These are phyloP conservation scores for Pichia sp. DNA, from an alignment of 1,139 yeast genomes.

Conservation along the genomic window DNA sequence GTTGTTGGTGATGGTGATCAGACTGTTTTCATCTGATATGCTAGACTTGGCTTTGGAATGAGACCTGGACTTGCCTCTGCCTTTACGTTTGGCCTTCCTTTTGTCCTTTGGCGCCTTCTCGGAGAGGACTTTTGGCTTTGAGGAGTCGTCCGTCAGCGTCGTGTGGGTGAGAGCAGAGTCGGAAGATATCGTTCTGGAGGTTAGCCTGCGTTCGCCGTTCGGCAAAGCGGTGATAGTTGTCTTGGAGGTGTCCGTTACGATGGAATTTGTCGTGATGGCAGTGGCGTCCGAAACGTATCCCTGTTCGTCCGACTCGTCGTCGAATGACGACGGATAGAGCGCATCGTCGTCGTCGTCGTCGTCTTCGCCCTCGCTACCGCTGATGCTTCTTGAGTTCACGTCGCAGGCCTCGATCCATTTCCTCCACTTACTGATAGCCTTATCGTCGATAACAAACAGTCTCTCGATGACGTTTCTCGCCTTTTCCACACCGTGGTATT, in stretches of 20 bases:
- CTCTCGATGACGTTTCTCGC: conserved; percentile 21
- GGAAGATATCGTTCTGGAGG: background rate
- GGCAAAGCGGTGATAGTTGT: background rate
- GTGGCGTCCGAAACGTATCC: conserved; percentile 5
- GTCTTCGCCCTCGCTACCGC: conserved; percentile 1
- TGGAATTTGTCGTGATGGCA: background rate
- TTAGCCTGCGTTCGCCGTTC: background rate
- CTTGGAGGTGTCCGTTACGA: too few relatives aligned
- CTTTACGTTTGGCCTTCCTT: background rate
- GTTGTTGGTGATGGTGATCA: background rate
- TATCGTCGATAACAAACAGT: conserved; percentile 22
- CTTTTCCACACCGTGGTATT: conserved; percentile 19
- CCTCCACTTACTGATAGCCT: conserved; percentile 17
- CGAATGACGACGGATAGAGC: conserved; percentile 2
- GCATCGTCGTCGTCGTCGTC: conserved; percentile 8
- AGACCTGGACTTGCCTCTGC: background rate
- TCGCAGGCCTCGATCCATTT: conserved; percentile 15
- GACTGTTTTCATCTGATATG: background rate
- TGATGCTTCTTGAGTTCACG: background rate
- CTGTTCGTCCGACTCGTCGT: conserved; percentile 7
- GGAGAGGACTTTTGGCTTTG: background rate
- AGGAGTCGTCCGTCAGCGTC: background rate
- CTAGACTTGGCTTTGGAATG: background rate
- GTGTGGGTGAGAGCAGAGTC: background rate
- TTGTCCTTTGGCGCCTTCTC: background rate